These are phyloP conservation scores for Podospora bellae-mahoneyi DNA, from an alignment of 495 filamentous ascomycete species.

Conservation along the genomic window DNA sequence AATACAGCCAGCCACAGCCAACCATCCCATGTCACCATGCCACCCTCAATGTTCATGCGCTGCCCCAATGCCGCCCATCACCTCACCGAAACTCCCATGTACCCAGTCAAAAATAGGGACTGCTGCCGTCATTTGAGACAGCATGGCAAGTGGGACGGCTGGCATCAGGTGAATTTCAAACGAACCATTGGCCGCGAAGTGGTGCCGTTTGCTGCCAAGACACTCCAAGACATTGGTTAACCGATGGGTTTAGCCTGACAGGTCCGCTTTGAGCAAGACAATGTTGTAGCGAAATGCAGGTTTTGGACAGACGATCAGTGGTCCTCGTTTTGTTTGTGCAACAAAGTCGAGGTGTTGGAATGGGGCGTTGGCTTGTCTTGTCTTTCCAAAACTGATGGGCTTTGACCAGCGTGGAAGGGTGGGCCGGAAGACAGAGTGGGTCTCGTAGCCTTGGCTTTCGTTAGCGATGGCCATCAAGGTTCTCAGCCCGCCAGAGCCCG, in stretches of 20 bases:
- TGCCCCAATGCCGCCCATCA: background rate
- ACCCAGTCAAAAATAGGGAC: slow-evolving; percentile 4
- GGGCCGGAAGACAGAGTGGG: background rate
- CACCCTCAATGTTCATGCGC: background rate
- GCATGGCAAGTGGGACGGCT: background rate
- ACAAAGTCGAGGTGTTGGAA: background rate
- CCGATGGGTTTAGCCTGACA: slow-evolving; percentile 9
- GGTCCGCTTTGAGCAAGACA: background rate
- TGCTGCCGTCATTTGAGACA: background rate
- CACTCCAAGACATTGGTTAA: slow-evolving; percentile 10
- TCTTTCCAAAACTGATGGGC: background rate
- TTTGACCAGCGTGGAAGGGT: background rate
- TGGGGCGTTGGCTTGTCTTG: background rate
- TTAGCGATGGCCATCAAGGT: slow-evolving; percentile 11
- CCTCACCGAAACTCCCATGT: background rate
- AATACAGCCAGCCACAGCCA: slow-evolving; percentile 4
- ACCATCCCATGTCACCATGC: background rate
- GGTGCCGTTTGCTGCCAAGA: slow-evolving; percentile 8
- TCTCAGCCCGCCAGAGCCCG: background rate
- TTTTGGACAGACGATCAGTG: background rate
- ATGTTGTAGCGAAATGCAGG: slow-evolving; percentile 7
- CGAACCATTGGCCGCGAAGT: background rate
- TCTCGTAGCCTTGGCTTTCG: background rate
- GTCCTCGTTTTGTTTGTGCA: background rate
- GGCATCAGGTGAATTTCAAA: background rate